A percentile compares a stretch with the other conserved stretches of the same genome.
Conservation (phyloP, 2,329 filamentous ascomycete genomes). For the Stachybotrys elegans region DNA sequence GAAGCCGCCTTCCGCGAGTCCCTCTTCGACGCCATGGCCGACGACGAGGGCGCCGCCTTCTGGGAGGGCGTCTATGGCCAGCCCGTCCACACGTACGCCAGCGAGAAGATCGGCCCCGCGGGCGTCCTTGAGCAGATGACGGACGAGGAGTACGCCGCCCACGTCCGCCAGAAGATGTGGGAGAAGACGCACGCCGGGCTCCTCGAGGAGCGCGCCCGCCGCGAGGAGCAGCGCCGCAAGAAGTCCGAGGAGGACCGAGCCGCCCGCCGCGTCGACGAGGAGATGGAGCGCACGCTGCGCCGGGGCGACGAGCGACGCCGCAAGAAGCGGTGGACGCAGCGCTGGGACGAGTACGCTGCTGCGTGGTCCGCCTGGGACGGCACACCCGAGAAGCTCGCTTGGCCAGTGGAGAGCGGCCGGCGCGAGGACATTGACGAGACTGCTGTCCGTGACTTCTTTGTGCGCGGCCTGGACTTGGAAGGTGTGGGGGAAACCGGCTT, state of each 20-base stretch:
- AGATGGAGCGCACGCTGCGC: slow-evolving; percentile 65
- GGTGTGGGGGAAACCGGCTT: slow-evolving; percentile 40
- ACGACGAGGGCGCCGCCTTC: slow-evolving; percentile 91
- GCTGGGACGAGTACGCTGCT: slow-evolving; percentile 60
- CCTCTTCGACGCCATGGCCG: slow-evolving; percentile 92
- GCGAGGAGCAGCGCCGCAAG: slow-evolving; percentile 48
- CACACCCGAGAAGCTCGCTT: slow-evolving; percentile 44
- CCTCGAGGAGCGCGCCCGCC: slow-evolving; percentile 66
- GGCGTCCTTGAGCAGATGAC: slow-evolving; percentile 75
- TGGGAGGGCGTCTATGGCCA: slow-evolving; percentile 98
- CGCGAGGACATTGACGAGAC: slow-evolving; percentile 51
- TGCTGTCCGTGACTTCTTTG: slow-evolving; percentile 66
- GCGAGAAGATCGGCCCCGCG: slow-evolving; percentile 35
- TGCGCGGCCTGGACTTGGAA: slow-evolving; percentile 37
- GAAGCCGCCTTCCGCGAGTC: slow-evolving; percentile 84
- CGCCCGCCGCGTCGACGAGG: slow-evolving; percentile 48
- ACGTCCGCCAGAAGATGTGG: slow-evolving; percentile 89
- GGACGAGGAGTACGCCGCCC: slow-evolving; percentile 85
- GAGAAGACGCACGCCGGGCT: slow-evolving; percentile 86
- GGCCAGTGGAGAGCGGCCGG: slow-evolving; percentile 64
- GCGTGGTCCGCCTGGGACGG: slow-evolving; percentile 58
- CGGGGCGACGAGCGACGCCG: slow-evolving; percentile 60
- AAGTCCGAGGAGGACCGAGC: slow-evolving; percentile 47
- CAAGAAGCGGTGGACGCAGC: slow-evolving; percentile 47
- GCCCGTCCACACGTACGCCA: slow-evolving; percentile 76